Evolutionary conservation across 2,329 filamentous ascomycete species (phyloP), one percentile per base, ranked within the genome.

Genomic region (Verticillium nonalfalfae): DNA sequence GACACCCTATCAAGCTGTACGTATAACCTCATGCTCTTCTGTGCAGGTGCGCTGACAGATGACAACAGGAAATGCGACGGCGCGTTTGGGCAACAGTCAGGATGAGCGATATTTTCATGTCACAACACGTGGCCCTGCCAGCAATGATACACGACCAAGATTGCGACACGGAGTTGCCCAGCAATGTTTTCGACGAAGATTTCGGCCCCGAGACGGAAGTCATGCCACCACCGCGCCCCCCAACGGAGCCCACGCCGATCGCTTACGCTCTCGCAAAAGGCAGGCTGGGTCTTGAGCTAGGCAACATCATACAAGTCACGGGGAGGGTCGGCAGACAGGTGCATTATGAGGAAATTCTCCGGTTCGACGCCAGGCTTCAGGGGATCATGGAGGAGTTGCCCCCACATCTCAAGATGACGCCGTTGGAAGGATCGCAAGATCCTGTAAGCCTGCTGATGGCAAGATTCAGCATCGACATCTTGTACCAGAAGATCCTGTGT

Each of bases 401-500:
- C 1, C 89, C 91, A 2, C 90, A 96, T 72, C 79, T 98, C 36
- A 88, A 86, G 67, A 80, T 96, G 66, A 87, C 88, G 36, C 82
- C 88, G 0, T 81, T 96, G 62, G 89, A 93, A 62, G 89, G 91
- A 60, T 88, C 85, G 4, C 81, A 87, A 56, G 93, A 97, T 68
- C 88, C 96, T 18, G 87, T 95, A 73, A 90, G 91, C 33, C 84
- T 95, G 63, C 88, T 97, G 62, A 89, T 96, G 78, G 90, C 93
- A 59, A 87, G 93, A 34, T 93, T 93, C 71, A 90, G 90, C 61
- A 78, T 97, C 36, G 91, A 95, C 64, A 88, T 95, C 58, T 77
- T 97, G 5, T 96, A 93, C 71, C 87, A 96, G 65, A 97, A 96
- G 76, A 90, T 93, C 18, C 83, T 96, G 68, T 96, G 92, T 68